Conservation (phyloP, 2,329 filamentous ascomycete genomes). For the Botrytis aclada region DNA sequence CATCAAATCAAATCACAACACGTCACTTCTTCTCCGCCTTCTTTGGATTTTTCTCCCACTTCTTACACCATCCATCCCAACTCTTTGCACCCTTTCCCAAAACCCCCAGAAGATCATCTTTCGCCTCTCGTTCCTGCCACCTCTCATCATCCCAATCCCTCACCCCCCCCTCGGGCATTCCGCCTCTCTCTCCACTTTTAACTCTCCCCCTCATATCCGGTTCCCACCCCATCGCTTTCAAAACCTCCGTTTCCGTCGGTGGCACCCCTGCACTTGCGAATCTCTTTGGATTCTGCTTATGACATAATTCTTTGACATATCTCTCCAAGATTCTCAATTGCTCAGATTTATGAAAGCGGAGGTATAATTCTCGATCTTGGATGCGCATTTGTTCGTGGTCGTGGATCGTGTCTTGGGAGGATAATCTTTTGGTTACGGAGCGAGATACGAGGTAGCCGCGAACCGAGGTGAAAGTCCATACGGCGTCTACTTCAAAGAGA, state of each 20-base stretch:
- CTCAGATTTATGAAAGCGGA: neutral
- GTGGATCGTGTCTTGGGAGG: neutral
- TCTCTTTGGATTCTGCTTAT: conserved; percentile 14
- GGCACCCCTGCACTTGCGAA: conserved; percentile 22
- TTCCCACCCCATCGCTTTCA: conserved; percentile 22
- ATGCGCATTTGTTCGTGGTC: neutral
- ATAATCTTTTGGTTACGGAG: neutral
- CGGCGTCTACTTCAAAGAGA: conserved; percentile 36
- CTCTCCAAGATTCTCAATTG: neutral
- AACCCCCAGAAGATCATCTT: conserved; percentile 20
- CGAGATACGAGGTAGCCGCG: conserved; percentile 21
- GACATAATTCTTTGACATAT: conserved; percentile 2
- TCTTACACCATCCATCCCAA: conserved; percentile 20
- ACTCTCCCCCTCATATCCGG: conserved; percentile 14
- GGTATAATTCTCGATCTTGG: neutral
- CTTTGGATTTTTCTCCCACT: conserved; percentile 22
- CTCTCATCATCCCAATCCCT: conserved; percentile 22
- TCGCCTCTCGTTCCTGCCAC: conserved; percentile 19
- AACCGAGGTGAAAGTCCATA: conserved; percentile 37
- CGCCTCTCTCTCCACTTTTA: conserved; percentile 8
- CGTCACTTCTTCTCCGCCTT: conserved; percentile 9
- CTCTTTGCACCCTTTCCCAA: conserved; percentile 17
- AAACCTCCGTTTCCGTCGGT: conserved; percentile 20
- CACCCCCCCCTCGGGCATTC: conserved; percentile 4
- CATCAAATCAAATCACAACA: no score